Evolutionary conservation across 2,329 filamentous ascomycete species (phyloP).

Genomic region (Paecilomyces niveus): DNA sequence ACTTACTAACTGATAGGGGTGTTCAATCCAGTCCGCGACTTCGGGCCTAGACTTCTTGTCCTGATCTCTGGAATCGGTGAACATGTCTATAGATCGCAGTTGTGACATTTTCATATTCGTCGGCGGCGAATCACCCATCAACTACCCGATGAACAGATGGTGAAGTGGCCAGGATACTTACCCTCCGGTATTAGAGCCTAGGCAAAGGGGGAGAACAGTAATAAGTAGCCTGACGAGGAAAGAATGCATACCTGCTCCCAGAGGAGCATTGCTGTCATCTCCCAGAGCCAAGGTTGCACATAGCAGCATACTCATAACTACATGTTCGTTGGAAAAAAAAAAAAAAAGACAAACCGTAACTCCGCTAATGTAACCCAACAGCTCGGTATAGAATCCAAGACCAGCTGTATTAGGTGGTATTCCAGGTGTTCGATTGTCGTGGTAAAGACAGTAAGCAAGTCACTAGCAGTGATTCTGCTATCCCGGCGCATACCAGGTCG

Average conservation of each 20-base stretch:
- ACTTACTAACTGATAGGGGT: not conserved
- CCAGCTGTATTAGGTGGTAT: not conserved
- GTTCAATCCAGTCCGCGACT: not conserved
- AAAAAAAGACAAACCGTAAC: no score
- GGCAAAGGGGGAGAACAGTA: not conserved
- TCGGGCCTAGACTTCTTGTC: no score
- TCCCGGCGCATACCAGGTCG: not conserved
- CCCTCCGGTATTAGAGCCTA: not conserved
- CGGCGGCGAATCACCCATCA: no score
- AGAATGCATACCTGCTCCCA: not conserved
- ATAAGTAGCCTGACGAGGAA: no score
- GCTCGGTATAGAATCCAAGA: not conserved
- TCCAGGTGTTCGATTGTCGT: not conserved
- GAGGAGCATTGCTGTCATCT: not conserved
- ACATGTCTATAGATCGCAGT: not conserved
- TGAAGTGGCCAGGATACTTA: not conserved
- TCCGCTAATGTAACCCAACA: not conserved
- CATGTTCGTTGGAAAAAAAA: no score
- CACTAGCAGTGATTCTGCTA: not conserved
- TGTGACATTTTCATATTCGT: no score
- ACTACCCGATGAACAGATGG: no score
- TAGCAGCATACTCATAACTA: not conserved
- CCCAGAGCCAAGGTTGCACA: not conserved
- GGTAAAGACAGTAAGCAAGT: not conserved
- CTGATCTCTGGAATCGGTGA: not conserved